Base-by-base conservation (phyloP, 192 early-diverging fungal species). In the Linnemannia schmuckeri region DNA sequence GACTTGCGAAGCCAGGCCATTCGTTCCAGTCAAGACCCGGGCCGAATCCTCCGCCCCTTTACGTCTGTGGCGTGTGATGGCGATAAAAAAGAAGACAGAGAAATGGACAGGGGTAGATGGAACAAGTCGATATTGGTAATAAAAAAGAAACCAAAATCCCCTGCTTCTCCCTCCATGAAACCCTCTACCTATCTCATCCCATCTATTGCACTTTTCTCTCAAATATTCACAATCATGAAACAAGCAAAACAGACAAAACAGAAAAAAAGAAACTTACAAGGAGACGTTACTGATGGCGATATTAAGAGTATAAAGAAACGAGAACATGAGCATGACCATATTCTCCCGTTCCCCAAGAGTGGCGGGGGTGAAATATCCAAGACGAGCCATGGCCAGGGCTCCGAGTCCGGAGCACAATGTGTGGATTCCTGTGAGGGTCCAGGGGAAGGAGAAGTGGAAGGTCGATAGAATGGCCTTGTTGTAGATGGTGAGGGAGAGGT, bases 341-440 rank as follows among this genome's bases (percentile, higher is more conserved):
- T 89, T 91, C 70, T 96, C 95, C 22, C 89, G 83, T 47, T 82
- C 82, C n/a, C 89, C 90, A 4, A 96, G 89, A 4, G 82, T 72
- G 37, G 80, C 74, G 20, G 94, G 95, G 22, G 88, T 90, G 66
- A 94, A 93, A 8, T 88, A 66, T 5, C 92, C 94, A 18, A 85
- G 46, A 71, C 73, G 78, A 38, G 81, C 91, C 70, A 92, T 89
- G 38, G 89, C 30, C 41, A 90, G 88, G 38, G 92, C 94, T 1
- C 97, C 97, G 35, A 96, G 77, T 2, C 93, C 91, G 55, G 95
- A 92, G 70, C 93, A 92, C 3, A 96, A 77, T 13, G 94, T 95
- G 83, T 98, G 97, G 73, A 96, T 92, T 3, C 95, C 95, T 0
- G 97, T 98, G 1, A 98, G 89, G 10, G 95, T 93, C 97, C 97